A percentile compares a stretch with the other conserved stretches of the same genome.
Evolutionary conservation across 345 rosid species (phyloP).

Genomic region (Brassica incana): DNA sequence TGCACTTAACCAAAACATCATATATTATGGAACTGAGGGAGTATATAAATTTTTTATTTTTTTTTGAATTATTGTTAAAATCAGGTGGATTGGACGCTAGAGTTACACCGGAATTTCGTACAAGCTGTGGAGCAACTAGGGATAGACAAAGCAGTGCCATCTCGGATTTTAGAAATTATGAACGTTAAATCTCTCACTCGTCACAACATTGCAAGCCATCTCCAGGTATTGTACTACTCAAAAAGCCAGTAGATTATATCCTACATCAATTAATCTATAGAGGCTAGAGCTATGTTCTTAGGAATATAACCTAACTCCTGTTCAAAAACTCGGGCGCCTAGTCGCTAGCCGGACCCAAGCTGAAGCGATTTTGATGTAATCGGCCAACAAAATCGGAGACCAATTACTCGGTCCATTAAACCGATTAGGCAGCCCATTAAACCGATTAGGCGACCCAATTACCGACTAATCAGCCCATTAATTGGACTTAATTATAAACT

Average conservation of each 20-base stretch:
- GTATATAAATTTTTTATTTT: background rate
- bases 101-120: constrained; percentile 85
- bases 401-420: too few species aligned
- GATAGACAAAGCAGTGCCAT: constrained; percentile 96
- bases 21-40: too few species aligned
- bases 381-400: too few species aligned
- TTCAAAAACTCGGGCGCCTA: too few species aligned
- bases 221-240: constrained; percentile 57
- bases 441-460: too few species aligned
- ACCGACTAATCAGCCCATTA: too few species aligned
- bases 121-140: constrained; percentile 97
- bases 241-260: background rate
- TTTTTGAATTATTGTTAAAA: constrained; percentile 4
- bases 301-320: background rate
- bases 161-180: constrained; percentile 88
- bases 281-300: background rate
- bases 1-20: too few species aligned
- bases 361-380: too few species aligned
- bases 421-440: too few species aligned
- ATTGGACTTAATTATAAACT: too few species aligned
- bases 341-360: too few species aligned
- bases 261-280: background rate
- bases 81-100: constrained; percentile 98
- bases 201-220: constrained; percentile 95
- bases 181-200: constrained; percentile 90